These are phyloP conservation scores for Pyrenophora graminea DNA, from an alignment of 2,329 filamentous ascomycete genomes.

Conservation along the genomic window DNA sequence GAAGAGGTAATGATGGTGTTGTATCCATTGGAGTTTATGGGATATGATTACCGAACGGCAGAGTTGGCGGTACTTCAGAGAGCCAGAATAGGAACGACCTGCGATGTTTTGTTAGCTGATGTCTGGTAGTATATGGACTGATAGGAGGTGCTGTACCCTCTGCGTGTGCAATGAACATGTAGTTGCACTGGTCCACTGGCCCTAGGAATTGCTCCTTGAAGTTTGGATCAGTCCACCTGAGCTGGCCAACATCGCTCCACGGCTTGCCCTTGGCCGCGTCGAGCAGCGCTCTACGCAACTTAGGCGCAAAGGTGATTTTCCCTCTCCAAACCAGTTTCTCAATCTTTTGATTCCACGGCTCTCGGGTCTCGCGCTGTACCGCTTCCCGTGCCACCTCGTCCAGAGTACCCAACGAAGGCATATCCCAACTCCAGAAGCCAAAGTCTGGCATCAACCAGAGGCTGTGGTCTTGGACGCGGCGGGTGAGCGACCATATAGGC, in stretches of 20 bases:
- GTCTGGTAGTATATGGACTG: not conserved
- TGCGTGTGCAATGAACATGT: slow-evolving; percentile 53
- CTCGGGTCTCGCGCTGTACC: slow-evolving; percentile 4
- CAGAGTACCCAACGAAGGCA: not conserved
- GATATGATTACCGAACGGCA: slow-evolving; percentile 40
- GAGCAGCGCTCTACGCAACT: slow-evolving; percentile 16
- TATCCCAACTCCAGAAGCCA: slow-evolving; percentile 30
- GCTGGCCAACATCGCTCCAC: slow-evolving; percentile 23
- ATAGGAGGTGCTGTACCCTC: slow-evolving; percentile 48
- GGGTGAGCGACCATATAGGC: slow-evolving; percentile 40
- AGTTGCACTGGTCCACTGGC: slow-evolving; percentile 28
- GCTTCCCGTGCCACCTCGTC: no score
- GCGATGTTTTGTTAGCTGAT: not conserved
- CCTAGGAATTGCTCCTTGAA: slow-evolving; percentile 9
- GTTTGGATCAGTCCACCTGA: slow-evolving; percentile 19
- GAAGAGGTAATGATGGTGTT: slow-evolving; percentile 20
- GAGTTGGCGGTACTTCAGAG: slow-evolving; percentile 56
- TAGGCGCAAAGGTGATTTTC: slow-evolving; percentile 30
- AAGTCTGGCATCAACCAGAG: slow-evolving; percentile 37
- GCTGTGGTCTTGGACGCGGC: slow-evolving; percentile 36
- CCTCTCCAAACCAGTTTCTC: slow-evolving; percentile 40
- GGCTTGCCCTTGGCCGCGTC: slow-evolving; percentile 14
- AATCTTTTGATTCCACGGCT: slow-evolving; percentile 21
- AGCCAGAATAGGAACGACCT: slow-evolving; percentile 51
- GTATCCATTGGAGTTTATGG: slow-evolving; percentile 24